phyloP scores from a whole-genome alignment of 1,284 basidiomycete genomes.

The Melampsora americana region DNA sequence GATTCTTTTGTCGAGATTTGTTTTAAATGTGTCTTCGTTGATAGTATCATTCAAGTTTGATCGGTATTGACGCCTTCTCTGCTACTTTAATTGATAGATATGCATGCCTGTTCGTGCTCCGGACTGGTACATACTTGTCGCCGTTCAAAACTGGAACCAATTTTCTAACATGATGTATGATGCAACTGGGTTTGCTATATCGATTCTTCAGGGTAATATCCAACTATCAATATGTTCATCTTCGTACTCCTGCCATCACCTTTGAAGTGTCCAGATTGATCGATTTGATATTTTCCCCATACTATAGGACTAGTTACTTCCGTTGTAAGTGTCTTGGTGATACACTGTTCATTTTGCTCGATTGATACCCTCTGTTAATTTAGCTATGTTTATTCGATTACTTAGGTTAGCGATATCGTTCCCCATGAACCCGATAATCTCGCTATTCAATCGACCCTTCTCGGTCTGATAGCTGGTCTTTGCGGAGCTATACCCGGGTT shows the following conservation, averaged over 20 bases:
- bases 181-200: constrained; percentile 31
- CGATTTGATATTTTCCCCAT: background rate
- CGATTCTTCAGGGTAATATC: constrained; percentile 23
- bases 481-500: constrained; percentile 40
- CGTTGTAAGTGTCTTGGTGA: background rate
- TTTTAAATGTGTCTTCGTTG: too few relatives aligned
- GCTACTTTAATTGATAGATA: constrained; percentile 1
- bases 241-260: background rate
- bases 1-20: background rate
- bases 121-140: constrained; percentile 43
- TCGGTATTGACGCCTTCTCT: too few relatives aligned
- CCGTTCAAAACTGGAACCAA: constrained; percentile 40
- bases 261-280: background rate
- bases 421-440: constrained; percentile 25
- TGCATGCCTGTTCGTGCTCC: constrained; percentile 36
- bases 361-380: background rate
- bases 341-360: background rate
- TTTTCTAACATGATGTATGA: constrained; percentile 29
- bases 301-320: background rate
- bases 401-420: constrained; percentile 33
- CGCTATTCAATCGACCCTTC: constrained; percentile 8
- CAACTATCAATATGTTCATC: background rate
- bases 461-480: constrained; percentile 28
- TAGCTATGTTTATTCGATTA: background rate
- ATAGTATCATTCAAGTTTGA: background rate